Conservation (phyloP, 139 green algal genomes). For the Coccomyxa sp. region DNA sequence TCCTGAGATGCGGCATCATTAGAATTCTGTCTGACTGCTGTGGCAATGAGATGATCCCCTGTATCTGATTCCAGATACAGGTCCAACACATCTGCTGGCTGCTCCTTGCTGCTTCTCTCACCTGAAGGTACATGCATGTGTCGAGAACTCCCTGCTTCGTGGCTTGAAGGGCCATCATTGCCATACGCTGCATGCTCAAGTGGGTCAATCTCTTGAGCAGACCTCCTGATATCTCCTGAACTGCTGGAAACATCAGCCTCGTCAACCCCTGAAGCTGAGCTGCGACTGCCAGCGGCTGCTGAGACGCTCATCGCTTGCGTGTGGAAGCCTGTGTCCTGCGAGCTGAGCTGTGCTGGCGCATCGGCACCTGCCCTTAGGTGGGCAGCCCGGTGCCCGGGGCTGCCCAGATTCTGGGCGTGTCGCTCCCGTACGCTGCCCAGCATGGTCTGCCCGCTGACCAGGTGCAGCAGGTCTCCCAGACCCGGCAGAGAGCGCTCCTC, state of each 20-base stretch:
- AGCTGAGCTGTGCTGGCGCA: not conserved
- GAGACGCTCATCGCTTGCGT: not conserved
- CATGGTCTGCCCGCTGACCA: slow-evolving; percentile 30
- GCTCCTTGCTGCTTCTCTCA: not conserved
- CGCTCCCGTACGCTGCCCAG: slow-evolving; percentile 30
- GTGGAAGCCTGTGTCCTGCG: not conserved
- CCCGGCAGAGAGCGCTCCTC: slow-evolving; percentile 27
- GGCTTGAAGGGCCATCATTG: too few relatives aligned
- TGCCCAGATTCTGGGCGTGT: not conserved
- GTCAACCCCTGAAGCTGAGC: not conserved
- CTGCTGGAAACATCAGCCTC: not conserved
- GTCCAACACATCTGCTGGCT: slow-evolving; percentile 18
- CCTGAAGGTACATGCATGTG: not conserved
- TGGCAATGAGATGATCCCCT: slow-evolving; percentile 24
- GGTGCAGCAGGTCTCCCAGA: slow-evolving; percentile 28
- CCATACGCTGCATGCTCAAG: too few relatives aligned
- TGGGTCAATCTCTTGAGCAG: not conserved
- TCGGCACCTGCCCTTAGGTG: not conserved
- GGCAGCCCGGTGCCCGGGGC: slow-evolving; percentile 4
- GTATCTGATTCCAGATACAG: slow-evolving; percentile 9
- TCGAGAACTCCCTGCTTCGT: not conserved
- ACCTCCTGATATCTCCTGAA: too few relatives aligned
- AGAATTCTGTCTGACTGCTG: slow-evolving; percentile 16
- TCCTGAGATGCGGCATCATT: too few relatives aligned
- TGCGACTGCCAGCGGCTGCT: not conserved